phyloP scores from a whole-genome alignment of 176 grass and related monocot species.

The Oryza glaberrima region DNA sequence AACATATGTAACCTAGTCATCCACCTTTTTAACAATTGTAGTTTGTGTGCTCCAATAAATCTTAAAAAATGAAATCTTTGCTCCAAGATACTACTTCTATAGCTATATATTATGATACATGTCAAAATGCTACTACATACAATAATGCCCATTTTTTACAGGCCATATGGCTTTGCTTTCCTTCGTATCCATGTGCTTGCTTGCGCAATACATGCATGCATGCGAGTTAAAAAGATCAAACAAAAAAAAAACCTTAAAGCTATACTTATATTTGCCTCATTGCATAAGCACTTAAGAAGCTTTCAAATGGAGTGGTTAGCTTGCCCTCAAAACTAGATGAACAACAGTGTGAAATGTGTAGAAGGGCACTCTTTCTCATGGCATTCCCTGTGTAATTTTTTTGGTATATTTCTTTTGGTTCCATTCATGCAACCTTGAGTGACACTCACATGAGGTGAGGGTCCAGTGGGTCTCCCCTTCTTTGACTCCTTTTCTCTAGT shows the following conservation, averaged over 20 bases:
- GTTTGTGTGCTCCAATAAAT: neutral
- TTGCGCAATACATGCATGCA: slow-evolving; percentile 44
- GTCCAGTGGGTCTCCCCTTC: slow-evolving; percentile 49
- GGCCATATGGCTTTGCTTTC: slow-evolving; percentile 24
- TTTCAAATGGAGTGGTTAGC: slow-evolving; percentile 71
- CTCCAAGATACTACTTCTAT: slow-evolving; percentile 45
- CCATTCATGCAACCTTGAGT: slow-evolving; percentile 49
- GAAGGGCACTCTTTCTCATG: slow-evolving; percentile 64
- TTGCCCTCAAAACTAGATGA: slow-evolving; percentile 38
- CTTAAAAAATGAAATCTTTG: slow-evolving; percentile 9
- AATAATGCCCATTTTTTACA: slow-evolving; percentile 27
- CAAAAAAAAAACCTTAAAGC: neutral
- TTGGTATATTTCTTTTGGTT: slow-evolving; percentile 47
- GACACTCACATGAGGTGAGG: slow-evolving; percentile 78
- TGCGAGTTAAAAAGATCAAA: slow-evolving; percentile 9
- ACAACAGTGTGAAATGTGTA: slow-evolving; percentile 46
- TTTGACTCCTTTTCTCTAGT: slow-evolving; percentile 71
- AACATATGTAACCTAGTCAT: slow-evolving; percentile 38
- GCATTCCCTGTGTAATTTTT: slow-evolving; percentile 31
- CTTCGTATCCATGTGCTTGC: slow-evolving; percentile 49
- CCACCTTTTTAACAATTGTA: slow-evolving; percentile 40
- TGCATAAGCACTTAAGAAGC: slow-evolving; percentile 27
- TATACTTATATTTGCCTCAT: neutral
- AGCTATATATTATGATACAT: slow-evolving; percentile 52
- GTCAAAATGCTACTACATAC: slow-evolving; percentile 56